phyloP scores from a whole-genome alignment of 2,329 filamentous ascomycete species.

The Neodidymelliopsis sp. region DNA sequence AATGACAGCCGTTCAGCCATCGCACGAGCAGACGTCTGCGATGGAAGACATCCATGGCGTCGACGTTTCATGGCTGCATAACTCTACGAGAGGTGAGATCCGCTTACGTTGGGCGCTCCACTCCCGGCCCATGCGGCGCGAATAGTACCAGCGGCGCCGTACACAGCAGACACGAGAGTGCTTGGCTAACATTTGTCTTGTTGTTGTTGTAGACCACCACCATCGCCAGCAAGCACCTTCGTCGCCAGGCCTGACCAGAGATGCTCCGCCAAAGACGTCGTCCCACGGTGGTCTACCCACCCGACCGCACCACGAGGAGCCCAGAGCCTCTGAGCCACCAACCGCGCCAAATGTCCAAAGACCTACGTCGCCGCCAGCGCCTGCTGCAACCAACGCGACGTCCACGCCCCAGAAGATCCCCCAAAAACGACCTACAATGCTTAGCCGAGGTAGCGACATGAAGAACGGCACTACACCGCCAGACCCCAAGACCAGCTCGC shows the following conservation, averaged over 20 bases:
- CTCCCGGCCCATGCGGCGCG: conserved; percentile 28
- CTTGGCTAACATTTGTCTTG: conserved; percentile 26
- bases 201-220: conserved; percentile 40
- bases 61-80: conserved; percentile 92
- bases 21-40: conserved; percentile 28
- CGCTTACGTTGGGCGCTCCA: conserved; percentile 34
- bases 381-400: conserved; percentile 25
- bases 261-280: conserved; percentile 46
- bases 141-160: conserved; percentile 4
- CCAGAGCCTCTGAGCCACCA: conserved; percentile 14
- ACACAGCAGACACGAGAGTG: conserved; percentile 19
- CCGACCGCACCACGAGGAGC: conserved; percentile 25
- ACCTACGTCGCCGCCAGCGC: conserved; percentile 28
- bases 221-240: conserved; percentile 48
- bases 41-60: conserved; percentile 86
- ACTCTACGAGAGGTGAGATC: conserved; percentile 77
- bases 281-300: conserved; percentile 41
- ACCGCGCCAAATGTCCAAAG: conserved; percentile 28
- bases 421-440: conserved; percentile 51
- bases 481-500: conserved; percentile 44
- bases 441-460: conserved; percentile 52
- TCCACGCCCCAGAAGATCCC: conserved; percentile 39
- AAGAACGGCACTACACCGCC: conserved; percentile 42
- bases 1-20: conserved; percentile 33
- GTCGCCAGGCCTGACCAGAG: conserved; percentile 44